Evolutionary conservation across 2,329 filamentous ascomycete genomes (phyloP).

Genomic region (Sphaceloma murrayae): DNA sequence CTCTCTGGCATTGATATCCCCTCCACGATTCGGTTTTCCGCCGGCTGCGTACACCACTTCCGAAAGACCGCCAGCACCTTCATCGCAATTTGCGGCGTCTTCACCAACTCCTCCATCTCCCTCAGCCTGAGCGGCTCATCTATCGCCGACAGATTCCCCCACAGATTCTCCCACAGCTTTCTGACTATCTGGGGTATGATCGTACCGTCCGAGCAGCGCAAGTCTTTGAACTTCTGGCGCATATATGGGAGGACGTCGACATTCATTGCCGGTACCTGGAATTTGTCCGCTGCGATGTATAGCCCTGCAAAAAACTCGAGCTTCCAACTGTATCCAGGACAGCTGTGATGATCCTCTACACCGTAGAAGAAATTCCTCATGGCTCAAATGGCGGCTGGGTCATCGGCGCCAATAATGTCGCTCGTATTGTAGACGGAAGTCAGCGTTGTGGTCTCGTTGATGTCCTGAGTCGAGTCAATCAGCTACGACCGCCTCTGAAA

Average conservation of each 20-base stretch:
- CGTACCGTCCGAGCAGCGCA: background rate
- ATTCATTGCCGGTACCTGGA: background rate
- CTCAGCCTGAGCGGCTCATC: background rate
- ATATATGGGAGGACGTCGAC: constrained; percentile 5
- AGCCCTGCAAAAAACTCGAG: constrained; percentile 2
- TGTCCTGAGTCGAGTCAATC: too few relatives aligned
- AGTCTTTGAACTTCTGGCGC: background rate
- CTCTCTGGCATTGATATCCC: background rate
- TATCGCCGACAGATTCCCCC: too few relatives aligned
- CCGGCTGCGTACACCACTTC: constrained; percentile 11
- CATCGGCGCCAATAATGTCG: constrained; percentile 3
- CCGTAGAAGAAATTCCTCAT: constrained; percentile 15
- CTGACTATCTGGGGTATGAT: background rate
- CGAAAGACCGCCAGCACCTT: background rate
- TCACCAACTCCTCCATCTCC: constrained; percentile 9
- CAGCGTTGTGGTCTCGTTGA: constrained; percentile 4
- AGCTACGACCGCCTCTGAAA: too few relatives aligned
- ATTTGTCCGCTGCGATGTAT: constrained; percentile 12
- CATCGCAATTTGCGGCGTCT: background rate
- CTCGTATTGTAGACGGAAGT: background rate
- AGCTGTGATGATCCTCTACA: background rate
- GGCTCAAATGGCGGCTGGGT: constrained; percentile 6
- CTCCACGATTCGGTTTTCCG: background rate
- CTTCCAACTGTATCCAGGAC: background rate
- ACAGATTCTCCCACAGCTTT: constrained; percentile 5